Base-by-base conservation (phyloP, 2,329 filamentous ascomycete genomes). In the Fusarium verrucosum region DNA sequence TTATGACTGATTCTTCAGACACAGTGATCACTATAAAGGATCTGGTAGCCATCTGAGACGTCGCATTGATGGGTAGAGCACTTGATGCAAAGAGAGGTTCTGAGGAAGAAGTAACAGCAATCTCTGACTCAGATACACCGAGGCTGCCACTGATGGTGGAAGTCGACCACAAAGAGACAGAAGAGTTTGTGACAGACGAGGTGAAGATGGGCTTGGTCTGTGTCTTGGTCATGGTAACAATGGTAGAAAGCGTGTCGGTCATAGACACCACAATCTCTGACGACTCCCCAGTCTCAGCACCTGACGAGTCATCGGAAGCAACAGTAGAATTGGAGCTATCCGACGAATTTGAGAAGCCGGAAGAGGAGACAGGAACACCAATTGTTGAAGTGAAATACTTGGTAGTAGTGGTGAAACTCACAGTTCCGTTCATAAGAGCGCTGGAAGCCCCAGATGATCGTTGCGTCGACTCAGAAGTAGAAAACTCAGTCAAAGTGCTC, bases 1-100 rank as follows among this genome's bases (percentile, higher is more conserved):
- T 71, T 9, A 69, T 43, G 19, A 67, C 17, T 9, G 62, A 67
- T 3, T 52, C 56, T 11, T 59, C 47, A 23, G 54, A 55, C 8
- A 53, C 16, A 17, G 65, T 70, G 28, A 55, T 38, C 25, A 66
- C 43, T 6, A 46, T 55, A 4, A 53, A 37, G 2, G 50, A 58
- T 11, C 11, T 26, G 17, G 19, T 42, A 28, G 23, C 32, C 33
- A n/a, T 35, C 17, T 19, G 33, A 16, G 52, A 56, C 7, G 50
- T 66, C 5, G 40, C 36, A 20, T 54, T 65, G 35, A 23, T 20
- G 13, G 54, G 57, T 25, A 60, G 37, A n/a, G 45, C 36, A 10
- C 45, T 61, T 14, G 69, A 59, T 28, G 20, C 44, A 19, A 52
- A 53, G 14, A 50, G 16, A 10, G 42, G 33, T 9, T 23, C 43